Evolutionary conservation across 2,329 filamentous ascomycete genomes (phyloP).

Genomic region (Colletotrichum limetticola): DNA sequence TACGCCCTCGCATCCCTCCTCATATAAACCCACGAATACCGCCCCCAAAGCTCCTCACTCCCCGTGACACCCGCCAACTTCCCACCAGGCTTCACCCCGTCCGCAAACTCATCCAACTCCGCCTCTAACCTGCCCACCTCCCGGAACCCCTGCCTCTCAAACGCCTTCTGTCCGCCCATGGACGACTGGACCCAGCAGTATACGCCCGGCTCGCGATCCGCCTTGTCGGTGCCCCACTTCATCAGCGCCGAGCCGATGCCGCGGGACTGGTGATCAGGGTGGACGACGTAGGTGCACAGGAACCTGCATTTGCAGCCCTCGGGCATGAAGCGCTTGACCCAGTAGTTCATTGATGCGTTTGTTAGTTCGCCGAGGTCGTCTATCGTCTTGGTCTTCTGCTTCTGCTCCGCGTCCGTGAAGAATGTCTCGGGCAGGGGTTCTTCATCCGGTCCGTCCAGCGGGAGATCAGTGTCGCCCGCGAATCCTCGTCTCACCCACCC

Average conservation of each 20-base stretch:
- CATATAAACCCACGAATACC: constrained; percentile 44
- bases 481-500: constrained; percentile 47
- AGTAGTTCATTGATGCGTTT: constrained; percentile 43
- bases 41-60: constrained; percentile 37
- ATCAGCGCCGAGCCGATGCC: constrained; percentile 48
- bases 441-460: constrained; percentile 30
- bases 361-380: constrained; percentile 44
- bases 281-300: constrained; percentile 46
- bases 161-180: constrained; percentile 40
- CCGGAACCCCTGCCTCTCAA: constrained; percentile 44
- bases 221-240: constrained; percentile 43
- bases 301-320: constrained; percentile 45
- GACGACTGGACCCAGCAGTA: constrained; percentile 43
- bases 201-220: constrained; percentile 42
- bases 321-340: constrained; percentile 40
- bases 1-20: constrained; percentile 35
- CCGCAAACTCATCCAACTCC: constrained; percentile 2
- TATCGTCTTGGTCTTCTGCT: constrained; percentile 33
- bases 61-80: constrained; percentile 15
- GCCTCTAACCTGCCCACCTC: constrained; percentile 33
- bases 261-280: constrained; percentile 42
- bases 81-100: not conserved
- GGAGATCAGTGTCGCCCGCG: constrained; percentile 37
- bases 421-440: not conserved
- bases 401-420: not conserved